Conservation (phyloP, 202 grass and related monocot species). For the Miscanthus sacchariflorus region DNA sequence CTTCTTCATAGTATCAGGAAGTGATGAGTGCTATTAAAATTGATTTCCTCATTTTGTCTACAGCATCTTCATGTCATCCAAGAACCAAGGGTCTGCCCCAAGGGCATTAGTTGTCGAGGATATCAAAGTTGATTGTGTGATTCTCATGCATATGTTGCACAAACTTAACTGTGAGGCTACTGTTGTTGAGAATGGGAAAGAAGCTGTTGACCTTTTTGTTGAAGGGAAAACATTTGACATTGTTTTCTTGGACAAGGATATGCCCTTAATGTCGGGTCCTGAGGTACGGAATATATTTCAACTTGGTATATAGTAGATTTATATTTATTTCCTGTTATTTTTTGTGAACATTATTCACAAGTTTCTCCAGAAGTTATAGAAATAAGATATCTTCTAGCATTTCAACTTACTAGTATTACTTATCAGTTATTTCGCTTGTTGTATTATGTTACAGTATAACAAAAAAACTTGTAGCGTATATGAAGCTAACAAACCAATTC, state of each 20-base stretch:
- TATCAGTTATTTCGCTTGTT: no score
- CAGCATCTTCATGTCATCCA: conserved; percentile 11
- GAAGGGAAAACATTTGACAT: conserved; percentile 47
- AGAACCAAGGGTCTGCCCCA: neutral
- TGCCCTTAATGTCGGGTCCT: conserved; percentile 46
- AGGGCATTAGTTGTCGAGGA: conserved; percentile 47
- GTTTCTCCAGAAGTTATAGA: neutral
- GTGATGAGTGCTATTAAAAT: neutral
- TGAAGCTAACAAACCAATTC: no score
- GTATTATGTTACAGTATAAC: no score
- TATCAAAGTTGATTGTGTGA: neutral
- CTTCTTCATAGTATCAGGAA: neutral
- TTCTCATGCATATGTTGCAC: conserved; percentile 15
- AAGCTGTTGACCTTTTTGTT: conserved; percentile 48
- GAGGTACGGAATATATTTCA: conserved; percentile 33
- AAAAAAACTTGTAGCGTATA: no score
- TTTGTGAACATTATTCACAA: neutral
- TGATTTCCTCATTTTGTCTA: neutral
- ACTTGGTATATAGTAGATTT: neutral
- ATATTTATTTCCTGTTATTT: neutral
- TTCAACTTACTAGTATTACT: neutral
- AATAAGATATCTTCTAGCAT: neutral
- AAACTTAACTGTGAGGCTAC: conserved; percentile 3
- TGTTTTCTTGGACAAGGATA: conserved; percentile 44
- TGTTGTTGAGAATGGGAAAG: conserved; percentile 40